These are phyloP conservation scores for Trichoderma pleuroti DNA, from an alignment of 2,329 filamentous ascomycete genomes.

Conservation along the genomic window DNA sequence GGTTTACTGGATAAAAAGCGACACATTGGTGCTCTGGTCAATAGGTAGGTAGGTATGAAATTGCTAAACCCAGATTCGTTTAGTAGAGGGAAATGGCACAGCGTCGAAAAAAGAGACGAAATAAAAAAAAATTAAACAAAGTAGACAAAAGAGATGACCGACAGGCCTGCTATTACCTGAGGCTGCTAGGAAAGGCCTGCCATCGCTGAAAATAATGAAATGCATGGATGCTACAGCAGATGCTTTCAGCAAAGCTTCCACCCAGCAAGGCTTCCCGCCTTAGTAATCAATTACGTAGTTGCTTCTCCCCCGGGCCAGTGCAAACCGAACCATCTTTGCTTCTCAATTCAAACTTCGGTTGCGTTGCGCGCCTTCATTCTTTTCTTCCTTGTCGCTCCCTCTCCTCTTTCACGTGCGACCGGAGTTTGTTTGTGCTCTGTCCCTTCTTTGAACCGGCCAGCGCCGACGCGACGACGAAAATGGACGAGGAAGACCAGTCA, in stretches of 20 bases:
- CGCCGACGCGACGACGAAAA: constrained; percentile 23
- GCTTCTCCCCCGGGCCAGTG: background rate
- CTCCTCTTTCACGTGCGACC: background rate
- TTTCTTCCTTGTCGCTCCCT: background rate
- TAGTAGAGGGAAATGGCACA: too few species aligned
- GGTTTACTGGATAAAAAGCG: too few species aligned
- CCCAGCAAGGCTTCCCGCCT: background rate
- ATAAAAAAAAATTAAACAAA: too few species aligned
- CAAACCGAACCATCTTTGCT: background rate
- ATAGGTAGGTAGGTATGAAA: background rate
- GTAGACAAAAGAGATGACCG: background rate
- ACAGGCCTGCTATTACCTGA: too few species aligned
- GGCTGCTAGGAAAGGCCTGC: background rate
- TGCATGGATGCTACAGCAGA: background rate
- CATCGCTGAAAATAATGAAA: background rate
- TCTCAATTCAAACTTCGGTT: background rate
- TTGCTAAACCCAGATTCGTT: too few species aligned
- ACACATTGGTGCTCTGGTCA: too few species aligned
- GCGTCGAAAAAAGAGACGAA: too few species aligned
- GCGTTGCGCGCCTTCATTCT: background rate
- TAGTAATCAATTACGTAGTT: background rate
- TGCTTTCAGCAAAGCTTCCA: background rate
- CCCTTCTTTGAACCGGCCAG: background rate
- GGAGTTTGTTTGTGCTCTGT: background rate
- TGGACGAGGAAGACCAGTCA: constrained; percentile 35